Evolutionary conservation across 2,329 filamentous ascomycete species (phyloP), one percentile per base, ranked within the genome.

Genomic region (Curvularia sp.): DNA sequence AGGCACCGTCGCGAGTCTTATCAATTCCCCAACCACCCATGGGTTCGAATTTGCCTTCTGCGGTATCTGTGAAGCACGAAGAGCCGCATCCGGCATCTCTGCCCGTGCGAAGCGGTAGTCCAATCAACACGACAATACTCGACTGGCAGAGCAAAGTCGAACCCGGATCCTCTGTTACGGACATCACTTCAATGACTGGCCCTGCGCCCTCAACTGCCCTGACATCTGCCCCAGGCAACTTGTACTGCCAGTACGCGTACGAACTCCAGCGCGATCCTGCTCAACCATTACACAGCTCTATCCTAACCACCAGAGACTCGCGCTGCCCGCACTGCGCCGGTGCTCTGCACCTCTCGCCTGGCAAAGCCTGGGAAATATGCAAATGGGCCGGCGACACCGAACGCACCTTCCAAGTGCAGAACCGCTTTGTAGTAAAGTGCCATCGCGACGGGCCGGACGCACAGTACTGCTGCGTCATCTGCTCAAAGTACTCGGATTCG

Each of bases 381-480:
- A 77, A 75, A 50, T 65, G 67, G 25, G 70, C 73, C 19, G 64
- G 65, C n/a, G 67, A 67, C n/a, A 60, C 60, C 13, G 69, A 74
- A 50, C 70, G 74, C n/a, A 68, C 63, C 34, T 77, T 75, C 50
- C 70, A 70, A 18, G 61, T 77, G 6, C 64, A 67, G 5, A 76
- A 74, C 49, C 73, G 74, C n/a, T 76, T 76, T 32, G 71, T 75
- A 0, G 73, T 76, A 15, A 76, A 76, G 42, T 74, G 74, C 36
- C 74, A 76, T 49, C 70, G 73, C 3, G 64, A 66, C 12, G 66
- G 70, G 10, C 66, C 66, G 2, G 72, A 76, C 46, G 72, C 68
- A 10, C 74, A 73, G 21, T 77, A 76, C 55, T 65, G 68, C 2
- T 77, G 74, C 34, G 70, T 76, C 7, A 61, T 77, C 1, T 77